These are phyloP conservation scores for Beauveria varroae DNA, from an alignment of 2,329 filamentous ascomycete genomes.

Conservation along the genomic window DNA sequence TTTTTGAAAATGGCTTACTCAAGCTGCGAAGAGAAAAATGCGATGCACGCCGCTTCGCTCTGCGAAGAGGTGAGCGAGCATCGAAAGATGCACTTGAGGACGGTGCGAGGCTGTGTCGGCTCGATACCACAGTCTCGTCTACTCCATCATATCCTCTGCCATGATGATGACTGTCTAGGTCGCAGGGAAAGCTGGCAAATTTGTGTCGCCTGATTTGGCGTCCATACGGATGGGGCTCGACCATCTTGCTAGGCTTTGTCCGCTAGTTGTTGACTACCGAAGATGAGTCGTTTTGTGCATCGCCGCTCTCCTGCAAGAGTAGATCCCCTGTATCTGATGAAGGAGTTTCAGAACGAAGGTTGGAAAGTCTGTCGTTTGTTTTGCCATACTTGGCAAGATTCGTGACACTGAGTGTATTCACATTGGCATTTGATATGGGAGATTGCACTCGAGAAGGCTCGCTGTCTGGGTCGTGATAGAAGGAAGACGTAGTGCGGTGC, in stretches of 20 bases:
- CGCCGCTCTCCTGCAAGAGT: background rate
- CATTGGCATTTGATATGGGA: constrained; percentile 17
- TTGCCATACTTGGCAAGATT: constrained; percentile 23
- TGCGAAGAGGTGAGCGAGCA: constrained; percentile 10
- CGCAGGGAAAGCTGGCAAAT: background rate
- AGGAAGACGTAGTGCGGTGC: constrained; percentile 10
- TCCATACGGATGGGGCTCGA: background rate
- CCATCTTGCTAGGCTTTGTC: constrained; percentile 15
- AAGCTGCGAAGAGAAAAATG: constrained; percentile 24
- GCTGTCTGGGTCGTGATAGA: constrained; percentile 6
- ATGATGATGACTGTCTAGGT: background rate
- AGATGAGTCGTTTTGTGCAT: constrained; percentile 20
- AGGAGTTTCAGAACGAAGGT: constrained; percentile 22
- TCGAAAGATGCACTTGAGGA: constrained; percentile 2
- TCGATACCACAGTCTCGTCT: background rate
- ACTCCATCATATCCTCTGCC: constrained; percentile 5
- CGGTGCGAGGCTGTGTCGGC: constrained; percentile 3
- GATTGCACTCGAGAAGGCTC: constrained; percentile 19
- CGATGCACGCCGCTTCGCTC: constrained; percentile 25
- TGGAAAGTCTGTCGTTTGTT: constrained; percentile 22
- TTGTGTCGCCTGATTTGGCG: background rate
- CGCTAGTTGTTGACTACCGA: constrained; percentile 21
- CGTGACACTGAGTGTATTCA: constrained; percentile 20
- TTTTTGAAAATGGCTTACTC: constrained; percentile 19
- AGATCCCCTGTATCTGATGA: background rate